These are phyloP conservation scores for Arabidopsis hybrid DNA, from an alignment of 441 rosid genomes.

Conservation along the genomic window DNA sequence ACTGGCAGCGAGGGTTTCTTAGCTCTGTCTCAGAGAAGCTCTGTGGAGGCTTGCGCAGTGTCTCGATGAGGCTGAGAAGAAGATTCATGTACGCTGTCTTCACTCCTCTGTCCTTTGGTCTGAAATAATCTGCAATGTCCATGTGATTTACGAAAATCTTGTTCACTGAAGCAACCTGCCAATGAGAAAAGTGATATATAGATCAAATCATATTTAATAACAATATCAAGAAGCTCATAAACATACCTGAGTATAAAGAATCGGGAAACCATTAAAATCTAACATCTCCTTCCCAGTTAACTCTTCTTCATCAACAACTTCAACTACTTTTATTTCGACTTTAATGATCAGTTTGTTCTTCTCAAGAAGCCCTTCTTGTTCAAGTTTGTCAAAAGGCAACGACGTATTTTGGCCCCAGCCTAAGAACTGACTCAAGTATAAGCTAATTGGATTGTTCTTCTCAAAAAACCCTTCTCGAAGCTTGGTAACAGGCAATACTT, in stretches of 20 bases:
- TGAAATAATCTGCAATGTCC: background rate
- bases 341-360: slow-evolving; percentile 7
- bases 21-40: slow-evolving; percentile 1
- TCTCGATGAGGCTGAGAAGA: background rate
- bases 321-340: slow-evolving; percentile 2
- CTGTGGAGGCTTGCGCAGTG: background rate
- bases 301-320: slow-evolving; percentile 21
- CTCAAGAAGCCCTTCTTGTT: background rate
- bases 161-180: slow-evolving; percentile 4
- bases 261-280: background rate
- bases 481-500: background rate
- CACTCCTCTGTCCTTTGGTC: background rate
- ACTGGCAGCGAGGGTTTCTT: background rate
- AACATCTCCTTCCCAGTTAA: too few species aligned
- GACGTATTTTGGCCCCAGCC: too few species aligned
- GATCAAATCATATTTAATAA: too few species aligned
- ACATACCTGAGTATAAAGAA: slow-evolving; percentile 7
- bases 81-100: slow-evolving; percentile 17
- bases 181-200: too few species aligned
- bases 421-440: too few species aligned
- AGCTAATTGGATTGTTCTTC: too few species aligned
- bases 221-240: too few species aligned
- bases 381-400: too few species aligned
- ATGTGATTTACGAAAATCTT: slow-evolving; percentile 2
- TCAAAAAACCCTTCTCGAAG: background rate